Conservation (phyloP, 495 filamentous ascomycete genomes). For the Annulohypoxylon nitens region DNA sequence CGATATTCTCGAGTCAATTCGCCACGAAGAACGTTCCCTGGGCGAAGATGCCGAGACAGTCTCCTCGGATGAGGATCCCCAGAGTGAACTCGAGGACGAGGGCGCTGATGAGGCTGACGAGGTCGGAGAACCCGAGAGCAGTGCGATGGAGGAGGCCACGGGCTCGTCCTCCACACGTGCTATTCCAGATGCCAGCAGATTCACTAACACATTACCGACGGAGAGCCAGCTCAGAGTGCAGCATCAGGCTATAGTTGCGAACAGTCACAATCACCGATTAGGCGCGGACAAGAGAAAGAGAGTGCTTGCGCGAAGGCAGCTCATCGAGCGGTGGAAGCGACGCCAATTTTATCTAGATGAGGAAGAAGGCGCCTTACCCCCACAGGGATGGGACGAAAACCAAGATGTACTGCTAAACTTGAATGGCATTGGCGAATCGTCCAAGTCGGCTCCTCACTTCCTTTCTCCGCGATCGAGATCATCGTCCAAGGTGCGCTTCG, state of each 20-base stretch:
- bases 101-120: slow-evolving; percentile 42
- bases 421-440: slow-evolving; percentile 55
- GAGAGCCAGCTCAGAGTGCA: slow-evolving; percentile 48
- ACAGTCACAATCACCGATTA: slow-evolving; percentile 32
- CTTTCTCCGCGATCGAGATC: slow-evolving; percentile 79
- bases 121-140: slow-evolving; percentile 27
- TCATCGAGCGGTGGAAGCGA: slow-evolving; percentile 78
- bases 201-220: slow-evolving; percentile 47
- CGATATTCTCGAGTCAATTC: slow-evolving; percentile 51
- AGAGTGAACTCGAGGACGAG: slow-evolving; percentile 40
- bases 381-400: slow-evolving; percentile 75
- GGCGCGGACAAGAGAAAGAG: slow-evolving; percentile 46
- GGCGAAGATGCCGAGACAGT: slow-evolving; percentile 42
- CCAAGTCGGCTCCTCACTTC: slow-evolving; percentile 58
- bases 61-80: slow-evolving; percentile 48
- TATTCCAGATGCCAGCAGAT: slow-evolving; percentile 47
- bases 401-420: slow-evolving; percentile 66
- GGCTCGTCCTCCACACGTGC: slow-evolving; percentile 20
- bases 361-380: slow-evolving; percentile 76
- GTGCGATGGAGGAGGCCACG: slow-evolving; percentile 11
- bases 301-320: slow-evolving; percentile 61
- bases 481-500: slow-evolving; percentile 86
- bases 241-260: slow-evolving; percentile 41
- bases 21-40: slow-evolving; percentile 33
- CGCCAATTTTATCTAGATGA: slow-evolving; percentile 84